Base-by-base conservation (phyloP, 352 stramenopile species). In the Phytophthora nicotianae region DNA sequence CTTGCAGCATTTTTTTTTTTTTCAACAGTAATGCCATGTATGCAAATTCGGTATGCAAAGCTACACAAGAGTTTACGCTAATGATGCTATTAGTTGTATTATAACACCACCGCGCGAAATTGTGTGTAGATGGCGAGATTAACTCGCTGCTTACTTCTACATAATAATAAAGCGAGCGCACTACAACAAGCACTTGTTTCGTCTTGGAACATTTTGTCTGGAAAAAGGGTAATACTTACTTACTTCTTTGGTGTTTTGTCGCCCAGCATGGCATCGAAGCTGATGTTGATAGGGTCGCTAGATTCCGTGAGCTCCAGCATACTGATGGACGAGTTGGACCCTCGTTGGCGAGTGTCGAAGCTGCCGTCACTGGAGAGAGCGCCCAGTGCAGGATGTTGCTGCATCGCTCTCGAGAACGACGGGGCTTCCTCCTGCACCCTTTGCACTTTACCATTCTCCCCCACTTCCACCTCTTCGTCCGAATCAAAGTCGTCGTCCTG, bases 261-360 rank as follows among this genome's bases (percentile, higher is more conserved):
- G 21, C 54, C 50, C 3, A 75, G 50, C 58, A 78, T 58, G 23
- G 58, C 70, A 40, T 77, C 70, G 14, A 72, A 50, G 23, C 47
- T 68, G 40, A 65, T 58, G 37, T 50, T 68, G 26, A 65, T 62
- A 20, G 19, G 21, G 1, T 70, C 63, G 27, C 13, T 55, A 35
- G 68, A 57, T 35, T 70, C 64, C 7, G 50, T 47, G 5, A 64
- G 47, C 48, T 72, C 72, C 45, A 80, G 40, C 38, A 80, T 77
- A 45, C 68, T 77, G 35, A 79, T 77, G 26, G 68, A 80, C 24
- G 64, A 68, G 23, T 67, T 70, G 17, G 67, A 75, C 43, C 62
- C 67, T 49, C 58, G 42, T 53, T 72, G 63, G 24, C 58, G 64
- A 0, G 59, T 72, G 33, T 76, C 56, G 45, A 74, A 76, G 59